Percentiles rank a stretch among this genome's conserved stretches.
These are phyloP conservation scores for Chlorella sp. DNA, from an alignment of 139 green algal species.

Conservation along the genomic window DNA sequence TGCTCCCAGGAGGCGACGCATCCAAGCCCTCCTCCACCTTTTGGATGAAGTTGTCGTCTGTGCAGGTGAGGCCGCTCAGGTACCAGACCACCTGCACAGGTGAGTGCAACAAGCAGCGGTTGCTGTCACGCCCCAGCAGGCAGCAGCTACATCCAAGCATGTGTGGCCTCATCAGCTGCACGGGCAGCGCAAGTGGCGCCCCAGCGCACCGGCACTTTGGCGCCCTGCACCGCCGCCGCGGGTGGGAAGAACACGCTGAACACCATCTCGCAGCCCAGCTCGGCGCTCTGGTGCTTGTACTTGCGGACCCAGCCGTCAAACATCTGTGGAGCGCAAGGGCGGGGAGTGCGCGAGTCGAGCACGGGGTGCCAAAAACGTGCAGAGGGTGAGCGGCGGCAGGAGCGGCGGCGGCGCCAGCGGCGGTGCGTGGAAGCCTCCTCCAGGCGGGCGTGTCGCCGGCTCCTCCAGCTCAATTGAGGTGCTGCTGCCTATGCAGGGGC, in stretches of 20 bases:
- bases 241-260: conserved; percentile 80
- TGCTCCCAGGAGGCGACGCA: too few relatives aligned
- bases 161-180: too few relatives aligned
- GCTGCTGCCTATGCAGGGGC: neutral
- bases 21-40: conserved; percentile 56
- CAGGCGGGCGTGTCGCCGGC: too few relatives aligned
- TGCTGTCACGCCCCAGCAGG: too few relatives aligned
- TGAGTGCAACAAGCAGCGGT: neutral
- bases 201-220: conserved; percentile 58
- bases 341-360: too few relatives aligned
- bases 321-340: conserved; percentile 47
- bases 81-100: conserved; percentile 85
- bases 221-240: conserved; percentile 19
- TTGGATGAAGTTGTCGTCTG: conserved; percentile 91
- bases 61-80: conserved; percentile 95
- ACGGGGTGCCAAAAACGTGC: too few relatives aligned
- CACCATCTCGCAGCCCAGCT: conserved; percentile 82
- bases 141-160: too few relatives aligned
- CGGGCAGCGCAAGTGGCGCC: too few relatives aligned
- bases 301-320: conserved; percentile 76
- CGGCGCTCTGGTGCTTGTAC: conserved; percentile 75
- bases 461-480: neutral
- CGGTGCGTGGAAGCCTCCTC: too few relatives aligned
- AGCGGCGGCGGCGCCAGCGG: neutral
- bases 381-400: neutral